Percentiles rank a stretch among this genome's conserved stretches.
phyloP scores from a whole-genome alignment of 2,329 filamentous ascomycete genomes.

The Rutstroemia sp. region DNA sequence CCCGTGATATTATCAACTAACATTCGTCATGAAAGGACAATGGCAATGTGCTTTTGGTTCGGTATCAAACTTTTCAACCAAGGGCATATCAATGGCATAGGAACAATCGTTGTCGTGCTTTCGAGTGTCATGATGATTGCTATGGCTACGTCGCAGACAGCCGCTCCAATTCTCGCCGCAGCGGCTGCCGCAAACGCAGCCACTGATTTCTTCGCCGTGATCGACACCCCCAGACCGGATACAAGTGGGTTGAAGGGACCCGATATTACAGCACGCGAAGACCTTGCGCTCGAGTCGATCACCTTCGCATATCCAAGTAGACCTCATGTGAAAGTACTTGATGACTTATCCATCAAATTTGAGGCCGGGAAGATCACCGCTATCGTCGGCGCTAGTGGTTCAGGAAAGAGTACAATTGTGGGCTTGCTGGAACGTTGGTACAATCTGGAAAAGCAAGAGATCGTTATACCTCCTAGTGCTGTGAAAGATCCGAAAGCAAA shows the following conservation, averaged over 20 bases:
- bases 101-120: constrained; percentile 42
- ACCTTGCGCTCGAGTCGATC: constrained; percentile 28
- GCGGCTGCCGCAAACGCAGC: constrained; percentile 31
- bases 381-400: constrained; percentile 37
- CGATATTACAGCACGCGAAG: constrained; percentile 38
- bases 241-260: constrained; percentile 36
- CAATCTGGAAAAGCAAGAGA: constrained; percentile 14
- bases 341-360: constrained; percentile 28
- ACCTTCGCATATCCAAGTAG: constrained; percentile 31
- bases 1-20: no score
- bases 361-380: constrained; percentile 33
- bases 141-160: constrained; percentile 41
- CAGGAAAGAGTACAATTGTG: constrained; percentile 35
- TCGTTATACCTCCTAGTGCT: constrained; percentile 7
- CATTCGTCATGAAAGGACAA: constrained; percentile 32
- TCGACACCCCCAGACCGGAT: constrained; percentile 30
- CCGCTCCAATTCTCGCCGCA: constrained; percentile 47
- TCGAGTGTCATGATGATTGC: constrained; percentile 9
- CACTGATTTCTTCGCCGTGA: constrained; percentile 29
- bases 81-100: constrained; percentile 40
- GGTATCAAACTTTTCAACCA: constrained; percentile 45
- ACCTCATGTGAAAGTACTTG: constrained; percentile 27
- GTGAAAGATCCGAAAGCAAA: constrained; percentile 31
- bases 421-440: constrained; percentile 37
- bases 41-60: constrained; percentile 56